Percentiles rank a stretch among this genome's conserved stretches.
phyloP scores from a whole-genome alignment of 176 grass and related monocot species.

The Guadua angustifolia region DNA sequence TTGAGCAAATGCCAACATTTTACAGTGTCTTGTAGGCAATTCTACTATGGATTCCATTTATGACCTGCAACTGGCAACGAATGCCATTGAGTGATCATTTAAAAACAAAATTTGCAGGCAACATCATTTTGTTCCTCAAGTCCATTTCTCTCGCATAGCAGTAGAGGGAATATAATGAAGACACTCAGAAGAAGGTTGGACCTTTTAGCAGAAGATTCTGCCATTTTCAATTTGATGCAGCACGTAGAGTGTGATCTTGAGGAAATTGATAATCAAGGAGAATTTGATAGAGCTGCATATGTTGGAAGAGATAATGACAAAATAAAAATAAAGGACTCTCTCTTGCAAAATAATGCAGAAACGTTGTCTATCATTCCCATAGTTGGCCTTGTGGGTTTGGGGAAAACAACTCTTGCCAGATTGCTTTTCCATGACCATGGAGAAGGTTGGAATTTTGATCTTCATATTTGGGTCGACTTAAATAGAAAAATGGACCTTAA shows the following conservation, averaged over 20 bases:
- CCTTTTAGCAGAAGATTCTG: neutral
- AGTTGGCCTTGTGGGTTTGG: slow-evolving; percentile 49
- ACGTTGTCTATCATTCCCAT: slow-evolving; percentile 45
- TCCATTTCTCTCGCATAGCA: slow-evolving; percentile 17
- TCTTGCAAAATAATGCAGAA: slow-evolving; percentile 15
- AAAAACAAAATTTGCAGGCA: slow-evolving; percentile 4
- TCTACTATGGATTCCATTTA: no score
- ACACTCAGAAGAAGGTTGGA: slow-evolving; percentile 36
- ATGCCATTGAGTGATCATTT: neutral
- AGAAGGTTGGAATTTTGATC: slow-evolving; percentile 35
- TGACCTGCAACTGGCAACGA: neutral
- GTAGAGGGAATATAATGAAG: slow-evolving; percentile 16
- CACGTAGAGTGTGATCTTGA: neutral
- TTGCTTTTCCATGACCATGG: slow-evolving; percentile 47
- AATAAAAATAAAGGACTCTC: slow-evolving; percentile 24
- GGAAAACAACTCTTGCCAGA: slow-evolving; percentile 54
- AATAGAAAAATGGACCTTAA: slow-evolving; percentile 29
- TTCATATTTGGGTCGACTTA: slow-evolving; percentile 42
- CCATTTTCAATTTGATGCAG: neutral
- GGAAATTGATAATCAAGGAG: neutral
- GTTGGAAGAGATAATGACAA: slow-evolving; percentile 49
- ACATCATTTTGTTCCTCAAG: neutral
- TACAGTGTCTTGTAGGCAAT: no score
- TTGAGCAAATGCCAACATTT: no score
- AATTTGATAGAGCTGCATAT: slow-evolving; percentile 1